A percentile compares a stretch with the other conserved stretches of the same genome.
These are phyloP conservation scores for Salix suchowensis DNA, from an alignment of 345 rosid genomes.

Conservation along the genomic window DNA sequence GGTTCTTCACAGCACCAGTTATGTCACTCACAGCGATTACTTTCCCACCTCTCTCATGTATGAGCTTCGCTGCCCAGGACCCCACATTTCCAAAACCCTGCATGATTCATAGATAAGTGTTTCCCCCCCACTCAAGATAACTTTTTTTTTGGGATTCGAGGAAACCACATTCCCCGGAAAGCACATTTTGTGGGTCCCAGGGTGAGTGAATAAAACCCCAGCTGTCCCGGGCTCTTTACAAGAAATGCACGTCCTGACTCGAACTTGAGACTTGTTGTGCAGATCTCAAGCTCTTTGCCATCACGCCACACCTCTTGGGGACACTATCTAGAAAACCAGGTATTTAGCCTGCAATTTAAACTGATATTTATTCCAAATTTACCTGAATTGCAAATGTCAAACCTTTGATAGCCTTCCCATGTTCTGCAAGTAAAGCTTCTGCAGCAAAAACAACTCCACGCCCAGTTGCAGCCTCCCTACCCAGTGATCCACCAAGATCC, in stretches of 20 bases:
- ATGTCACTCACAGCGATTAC: slow-evolving; percentile 89
- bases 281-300: too few species aligned
- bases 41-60: slow-evolving; percentile 91
- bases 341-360: background rate
- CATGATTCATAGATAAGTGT: background rate
- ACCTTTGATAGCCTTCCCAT: slow-evolving; percentile 72
- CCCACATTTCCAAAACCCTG: slow-evolving; percentile 99
- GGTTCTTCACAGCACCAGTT: slow-evolving; percentile 83
- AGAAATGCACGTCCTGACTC: too few species aligned
- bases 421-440: slow-evolving; percentile 85
- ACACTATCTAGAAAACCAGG: background rate
- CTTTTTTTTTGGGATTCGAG: too few species aligned
- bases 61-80: slow-evolving; percentile 82
- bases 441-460: slow-evolving; percentile 88
- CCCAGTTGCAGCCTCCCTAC: slow-evolving; percentile 99
- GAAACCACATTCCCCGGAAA: too few species aligned
- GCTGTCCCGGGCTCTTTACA: too few species aligned
- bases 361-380: background rate
- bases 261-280: too few species aligned
- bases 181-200: too few species aligned
- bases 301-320: too few species aligned
- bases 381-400: slow-evolving; percentile 92
- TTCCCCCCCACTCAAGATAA: background rate
- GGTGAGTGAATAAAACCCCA: too few species aligned
- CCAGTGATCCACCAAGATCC: slow-evolving; percentile 99